phyloP scores from a whole-genome alignment of 1,139 yeast genomes.

The Zygoascus hellenicus region DNA sequence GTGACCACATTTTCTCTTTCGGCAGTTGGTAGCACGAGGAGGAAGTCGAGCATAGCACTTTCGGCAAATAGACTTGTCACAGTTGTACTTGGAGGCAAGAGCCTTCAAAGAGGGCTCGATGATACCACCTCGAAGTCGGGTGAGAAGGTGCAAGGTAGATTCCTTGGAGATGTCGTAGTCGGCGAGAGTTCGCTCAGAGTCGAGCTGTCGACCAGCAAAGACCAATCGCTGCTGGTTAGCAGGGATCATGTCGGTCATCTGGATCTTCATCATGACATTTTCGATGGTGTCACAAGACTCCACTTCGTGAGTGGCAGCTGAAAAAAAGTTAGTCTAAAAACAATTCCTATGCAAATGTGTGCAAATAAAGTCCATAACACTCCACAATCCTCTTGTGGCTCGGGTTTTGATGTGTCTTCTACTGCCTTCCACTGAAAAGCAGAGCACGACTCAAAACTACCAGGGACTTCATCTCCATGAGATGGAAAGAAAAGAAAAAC shows the following conservation, averaged over 20 bases:
- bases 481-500: slow-evolving; percentile 7
- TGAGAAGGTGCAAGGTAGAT: slow-evolving; percentile 80
- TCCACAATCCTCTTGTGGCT: no score
- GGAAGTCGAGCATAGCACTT: slow-evolving; percentile 99
- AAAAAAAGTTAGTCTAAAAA: neutral
- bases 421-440: no score
- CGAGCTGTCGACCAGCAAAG: slow-evolving; percentile 92
- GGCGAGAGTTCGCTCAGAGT: slow-evolving; percentile 86
- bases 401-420: no score
- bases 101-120: slow-evolving; percentile 99
- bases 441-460: no score
- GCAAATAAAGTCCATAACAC: slow-evolving; percentile 45
- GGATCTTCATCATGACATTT: slow-evolving; percentile 89
- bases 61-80: slow-evolving; percentile 99
- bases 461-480: no score
- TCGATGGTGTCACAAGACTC: slow-evolving; percentile 93
- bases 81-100: slow-evolving; percentile 99
- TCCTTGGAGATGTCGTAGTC: slow-evolving; percentile 96
- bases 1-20: slow-evolving; percentile 99
- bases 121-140: slow-evolving; percentile 92
- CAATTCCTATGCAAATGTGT: neutral
- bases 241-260: slow-evolving; percentile 93
- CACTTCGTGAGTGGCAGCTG: slow-evolving; percentile 69
- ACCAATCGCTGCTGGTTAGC: slow-evolving; percentile 93
- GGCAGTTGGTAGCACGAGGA: slow-evolving; percentile 99